phyloP scores from a whole-genome alignment of 345 rosid genomes.

The Salix brachista region DNA sequence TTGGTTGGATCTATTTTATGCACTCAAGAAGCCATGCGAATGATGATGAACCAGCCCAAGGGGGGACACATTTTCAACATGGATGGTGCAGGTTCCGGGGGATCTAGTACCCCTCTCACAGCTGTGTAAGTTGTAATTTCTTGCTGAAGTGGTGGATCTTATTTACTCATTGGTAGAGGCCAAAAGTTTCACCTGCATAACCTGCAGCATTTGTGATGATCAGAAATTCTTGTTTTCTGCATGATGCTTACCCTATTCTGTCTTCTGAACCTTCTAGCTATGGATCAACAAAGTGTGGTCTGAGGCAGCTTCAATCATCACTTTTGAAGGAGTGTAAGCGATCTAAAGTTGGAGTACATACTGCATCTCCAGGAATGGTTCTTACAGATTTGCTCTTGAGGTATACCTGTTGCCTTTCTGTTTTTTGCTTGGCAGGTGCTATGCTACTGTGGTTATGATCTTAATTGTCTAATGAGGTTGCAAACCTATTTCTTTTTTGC shows the following conservation, averaged over 20 bases:
- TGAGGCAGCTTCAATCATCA: conserved; percentile 84
- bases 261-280: conserved; percentile 47
- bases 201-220: neutral
- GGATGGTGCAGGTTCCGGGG: conserved; percentile 99
- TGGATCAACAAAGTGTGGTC: conserved; percentile 96
- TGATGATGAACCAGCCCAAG: conserved; percentile 63
- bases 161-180: neutral
- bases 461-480: neutral
- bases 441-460: neutral
- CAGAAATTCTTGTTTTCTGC: neutral
- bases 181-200: neutral
- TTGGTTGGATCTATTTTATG: conserved; percentile 90
- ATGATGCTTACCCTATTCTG: conserved; percentile 6
- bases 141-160: neutral
- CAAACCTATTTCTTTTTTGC: neutral
- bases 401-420: conserved; percentile 25
- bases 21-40: conserved; percentile 80
- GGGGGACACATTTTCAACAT: conserved; percentile 93
- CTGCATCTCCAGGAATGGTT: conserved; percentile 98
- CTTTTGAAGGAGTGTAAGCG: conserved; percentile 72
- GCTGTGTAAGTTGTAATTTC: conserved; percentile 65
- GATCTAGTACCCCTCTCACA: conserved; percentile 94
- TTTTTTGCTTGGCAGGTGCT: neutral
- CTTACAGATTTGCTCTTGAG: conserved; percentile 88
- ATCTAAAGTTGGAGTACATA: conserved; percentile 84